A percentile compares a stretch with the other conserved stretches of the same genome.
Evolutionary conservation across 2,329 filamentous ascomycete species (phyloP).

Genomic region (Paracorniculantispora psalliotae): DNA sequence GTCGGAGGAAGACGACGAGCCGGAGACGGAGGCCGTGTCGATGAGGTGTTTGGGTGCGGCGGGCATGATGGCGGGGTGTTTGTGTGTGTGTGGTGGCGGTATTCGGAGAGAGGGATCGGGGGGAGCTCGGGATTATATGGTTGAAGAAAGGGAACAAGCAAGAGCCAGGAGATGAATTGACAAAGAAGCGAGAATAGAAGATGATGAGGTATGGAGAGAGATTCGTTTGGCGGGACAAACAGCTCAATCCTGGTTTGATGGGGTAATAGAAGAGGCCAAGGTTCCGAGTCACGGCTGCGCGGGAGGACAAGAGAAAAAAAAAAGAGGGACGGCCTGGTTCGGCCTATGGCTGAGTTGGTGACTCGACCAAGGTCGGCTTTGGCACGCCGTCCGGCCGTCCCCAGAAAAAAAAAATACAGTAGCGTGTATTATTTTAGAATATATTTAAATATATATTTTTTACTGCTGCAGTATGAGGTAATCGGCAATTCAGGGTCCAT

Average conservation of each 20-base stretch:
- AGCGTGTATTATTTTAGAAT: not conserved
- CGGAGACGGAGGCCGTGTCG: slow-evolving; percentile 24
- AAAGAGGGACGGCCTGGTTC: slow-evolving; percentile 2
- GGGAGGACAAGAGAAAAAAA: not conserved
- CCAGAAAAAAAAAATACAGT: not conserved
- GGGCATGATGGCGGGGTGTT: slow-evolving; percentile 5
- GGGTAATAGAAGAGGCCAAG: slow-evolving; percentile 11
- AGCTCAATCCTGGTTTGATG: not conserved
- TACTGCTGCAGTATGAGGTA: not conserved
- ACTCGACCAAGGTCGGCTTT: slow-evolving; percentile 9
- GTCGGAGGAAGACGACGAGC: slow-evolving; percentile 26
- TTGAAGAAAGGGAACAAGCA: no score
- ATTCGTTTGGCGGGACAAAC: not conserved
- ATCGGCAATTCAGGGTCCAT: not conserved
- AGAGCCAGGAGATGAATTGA: no score
- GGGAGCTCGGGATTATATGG: not conserved
- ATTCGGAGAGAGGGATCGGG: no score
- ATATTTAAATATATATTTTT: no score
- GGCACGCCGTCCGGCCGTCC: slow-evolving; percentile 4
- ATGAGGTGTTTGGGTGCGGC: slow-evolving; percentile 10
- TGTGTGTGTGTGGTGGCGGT: not conserved
- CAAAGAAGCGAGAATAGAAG: no score
- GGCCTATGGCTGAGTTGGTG: not conserved
- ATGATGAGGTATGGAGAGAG: no score
- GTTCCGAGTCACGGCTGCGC: not conserved